These are phyloP conservation scores for Umbelopsis sp. DNA, from an alignment of 192 early-diverging fungal species.

Conservation along the genomic window DNA sequence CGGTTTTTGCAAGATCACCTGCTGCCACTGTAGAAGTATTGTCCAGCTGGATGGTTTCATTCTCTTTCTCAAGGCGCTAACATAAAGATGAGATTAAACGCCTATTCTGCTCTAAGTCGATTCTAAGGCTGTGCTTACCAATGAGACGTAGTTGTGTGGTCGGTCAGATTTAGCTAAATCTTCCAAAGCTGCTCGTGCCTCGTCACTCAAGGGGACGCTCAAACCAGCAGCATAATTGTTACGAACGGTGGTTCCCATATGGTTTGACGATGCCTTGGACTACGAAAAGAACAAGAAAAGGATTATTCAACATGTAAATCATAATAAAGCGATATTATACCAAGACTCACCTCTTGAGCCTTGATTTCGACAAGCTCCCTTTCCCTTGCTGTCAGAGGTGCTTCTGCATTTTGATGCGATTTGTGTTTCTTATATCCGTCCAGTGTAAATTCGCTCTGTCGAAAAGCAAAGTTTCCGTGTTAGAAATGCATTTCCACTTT, in stretches of 20 bases:
- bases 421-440: slow-evolving; percentile 68
- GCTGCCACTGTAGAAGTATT: slow-evolving; percentile 43
- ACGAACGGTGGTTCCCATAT: slow-evolving; percentile 59
- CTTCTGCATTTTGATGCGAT: slow-evolving; percentile 61
- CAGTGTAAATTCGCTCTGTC: slow-evolving; percentile 61
- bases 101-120: neutral
- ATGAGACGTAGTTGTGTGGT: slow-evolving; percentile 61
- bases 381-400: slow-evolving; percentile 88
- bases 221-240: slow-evolving; percentile 68
- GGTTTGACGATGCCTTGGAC: slow-evolving; percentile 46
- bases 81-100: neutral
- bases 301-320: neutral
- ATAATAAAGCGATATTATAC: neutral
- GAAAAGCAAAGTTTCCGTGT: too few species aligned
- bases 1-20: slow-evolving; percentile 46
- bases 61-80: slow-evolving; percentile 48
- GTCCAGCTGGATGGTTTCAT: slow-evolving; percentile 58
- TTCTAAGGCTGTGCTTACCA: slow-evolving; percentile 37
- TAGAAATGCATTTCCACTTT: too few species aligned
- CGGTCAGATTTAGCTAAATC: slow-evolving; percentile 47
- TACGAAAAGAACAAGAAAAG: slow-evolving; percentile 7
- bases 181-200: slow-evolving; percentile 61
- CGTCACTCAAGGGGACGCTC: slow-evolving; percentile 60
- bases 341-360: slow-evolving; percentile 51
- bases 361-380: slow-evolving; percentile 69